Base-by-base conservation (phyloP, 2,329 filamentous ascomycete species). In the Pseudocercospora musae region DNA sequence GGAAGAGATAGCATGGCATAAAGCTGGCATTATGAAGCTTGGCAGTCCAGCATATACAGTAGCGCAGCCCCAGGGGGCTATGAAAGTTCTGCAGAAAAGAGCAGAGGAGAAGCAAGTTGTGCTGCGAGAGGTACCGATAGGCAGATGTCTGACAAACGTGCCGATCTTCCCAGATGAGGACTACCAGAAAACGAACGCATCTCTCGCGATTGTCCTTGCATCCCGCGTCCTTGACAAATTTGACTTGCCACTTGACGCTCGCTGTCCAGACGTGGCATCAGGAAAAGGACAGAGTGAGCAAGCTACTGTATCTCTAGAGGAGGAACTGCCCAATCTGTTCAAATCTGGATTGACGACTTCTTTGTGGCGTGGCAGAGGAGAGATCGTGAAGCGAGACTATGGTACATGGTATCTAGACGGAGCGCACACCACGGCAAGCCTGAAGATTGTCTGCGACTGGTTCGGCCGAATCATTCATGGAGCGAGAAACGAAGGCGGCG, bases 1-100 rank as follows among this genome's bases (percentile, higher is more conserved):
- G 55, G 87, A 89, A 59, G 81, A 91, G 72, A 96, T 96, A 67
- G 87, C 91, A 2, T 96, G 92, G 92, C 90, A 96, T 73, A 96
- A 96, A 76, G 87, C 88, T 3, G 92, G 92, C 0, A 89, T 96
- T 44, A 87, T 94, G 72, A 96, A 95, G 74, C 55, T 72, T 0
- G 84, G 83, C 0, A 79, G 80, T 9, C 80, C 82, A 18, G 85
- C 85, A 2, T 88, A 89, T 55, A 85, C 84, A 0, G 77, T 85
- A 4, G 75, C 80, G 27, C 86, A 88, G 72, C 74, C 80, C 0
- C 73, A 21, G 8, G 25, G 8, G 2, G 60, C 57, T 4, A 57
- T 31, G 15, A 78, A 75, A 23, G 83, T 86, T 0, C 68, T 88
- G 29, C 68, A 74, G 40, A 66, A 77, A 4, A 76, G 87, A 48